These are phyloP conservation scores for Erythrophleum fordii DNA, from an alignment of 306 rosid genomes.

Conservation along the genomic window DNA sequence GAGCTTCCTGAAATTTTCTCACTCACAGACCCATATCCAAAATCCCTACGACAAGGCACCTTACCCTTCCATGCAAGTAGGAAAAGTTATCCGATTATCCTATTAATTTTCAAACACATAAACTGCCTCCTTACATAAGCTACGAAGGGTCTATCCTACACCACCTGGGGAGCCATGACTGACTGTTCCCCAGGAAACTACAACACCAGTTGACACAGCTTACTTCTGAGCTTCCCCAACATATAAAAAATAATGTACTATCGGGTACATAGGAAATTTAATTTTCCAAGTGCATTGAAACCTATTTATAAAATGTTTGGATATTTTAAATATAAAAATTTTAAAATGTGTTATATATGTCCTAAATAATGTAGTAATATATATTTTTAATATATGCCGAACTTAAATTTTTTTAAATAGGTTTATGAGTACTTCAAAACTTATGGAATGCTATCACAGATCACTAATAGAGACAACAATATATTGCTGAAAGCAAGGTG, in stretches of 20 bases:
- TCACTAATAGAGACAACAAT: not conserved
- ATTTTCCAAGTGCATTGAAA: too few species aligned
- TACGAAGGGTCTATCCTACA: not conserved
- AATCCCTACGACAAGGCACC: not conserved
- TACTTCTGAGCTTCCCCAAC: not conserved
- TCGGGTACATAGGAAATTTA: too few species aligned
- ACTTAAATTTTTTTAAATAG: too few species aligned
- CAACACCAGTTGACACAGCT: not conserved
- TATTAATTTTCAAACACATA: not conserved
- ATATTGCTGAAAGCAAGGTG: not conserved
- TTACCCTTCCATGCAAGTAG: not conserved
- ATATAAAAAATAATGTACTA: too few species aligned
- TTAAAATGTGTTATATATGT: too few species aligned
- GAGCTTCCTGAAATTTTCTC: slow-evolving; percentile 1
- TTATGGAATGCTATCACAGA: not conserved
- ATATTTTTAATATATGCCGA: too few species aligned
- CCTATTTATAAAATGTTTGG: too few species aligned
- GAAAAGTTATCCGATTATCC: not conserved
- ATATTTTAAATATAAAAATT: too few species aligned
- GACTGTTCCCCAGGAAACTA: not conserved
- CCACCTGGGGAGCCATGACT: not conserved
- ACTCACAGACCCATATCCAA: not conserved
- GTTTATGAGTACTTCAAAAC: not conserved
- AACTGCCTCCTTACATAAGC: not conserved
- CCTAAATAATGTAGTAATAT: too few species aligned